A percentile compares a stretch with the other conserved stretches of the same genome.
These are phyloP conservation scores for Haplosporangium gracile DNA, from an alignment of 192 early-diverging fungal genomes.

Conservation along the genomic window DNA sequence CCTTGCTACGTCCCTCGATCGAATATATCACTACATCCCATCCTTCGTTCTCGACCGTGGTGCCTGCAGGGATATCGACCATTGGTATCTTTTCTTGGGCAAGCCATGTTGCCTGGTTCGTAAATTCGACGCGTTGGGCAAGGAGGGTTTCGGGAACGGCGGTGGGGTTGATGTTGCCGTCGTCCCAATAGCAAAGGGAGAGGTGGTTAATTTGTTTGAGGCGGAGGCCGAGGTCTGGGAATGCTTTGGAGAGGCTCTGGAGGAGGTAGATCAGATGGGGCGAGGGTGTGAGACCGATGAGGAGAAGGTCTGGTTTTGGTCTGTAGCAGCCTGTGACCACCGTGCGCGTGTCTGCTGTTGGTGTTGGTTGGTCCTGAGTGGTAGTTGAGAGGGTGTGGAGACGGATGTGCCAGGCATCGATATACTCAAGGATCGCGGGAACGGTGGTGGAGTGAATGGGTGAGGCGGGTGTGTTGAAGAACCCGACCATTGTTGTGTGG, in stretches of 20 bases:
- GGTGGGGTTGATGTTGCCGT: background rate
- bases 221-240: constrained; percentile 40
- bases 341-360: background rate
- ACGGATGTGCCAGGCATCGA: background rate
- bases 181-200: constrained; percentile 48
- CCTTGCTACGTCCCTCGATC: constrained; percentile 24
- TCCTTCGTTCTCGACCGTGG: constrained; percentile 9
- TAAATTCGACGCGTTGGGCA: background rate
- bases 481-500: constrained; percentile 51
- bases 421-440: background rate
- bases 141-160: background rate
- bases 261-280: background rate
- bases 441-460: background rate
- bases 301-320: constrained; percentile 14
- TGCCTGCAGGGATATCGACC: background rate
- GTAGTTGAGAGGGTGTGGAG: background rate
- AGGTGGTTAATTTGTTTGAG: constrained; percentile 38
- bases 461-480: constrained; percentile 26
- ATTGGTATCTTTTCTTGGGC: background rate
- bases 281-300: constrained; percentile 28
- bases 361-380: background rate
- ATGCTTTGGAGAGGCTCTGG: background rate
- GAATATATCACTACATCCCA: constrained; percentile 47
- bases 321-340: constrained; percentile 18
- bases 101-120: background rate